Base-by-base conservation (phyloP, 306 rosid species). In the Elaeagnus macrophylla region DNA sequence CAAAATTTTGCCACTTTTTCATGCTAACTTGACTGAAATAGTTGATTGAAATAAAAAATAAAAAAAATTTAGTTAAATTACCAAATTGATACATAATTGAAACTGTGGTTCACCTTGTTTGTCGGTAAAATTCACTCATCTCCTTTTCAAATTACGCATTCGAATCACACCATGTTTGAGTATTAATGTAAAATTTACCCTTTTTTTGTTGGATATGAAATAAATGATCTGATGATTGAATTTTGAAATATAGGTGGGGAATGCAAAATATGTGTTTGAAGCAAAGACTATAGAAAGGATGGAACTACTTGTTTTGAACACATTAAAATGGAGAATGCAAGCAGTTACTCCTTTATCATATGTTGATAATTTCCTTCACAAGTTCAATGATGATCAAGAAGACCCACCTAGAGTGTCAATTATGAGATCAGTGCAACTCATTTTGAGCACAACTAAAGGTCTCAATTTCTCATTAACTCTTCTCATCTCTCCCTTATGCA, bases 261-360 rank as follows among this genome's bases (percentile, higher is more conserved):
- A 80, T 39, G 70, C 96, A 0, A 87, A 71, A 56, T 82, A 73
- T 67, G 70, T 93, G 49, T 93, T 93, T 64, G 99, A 93, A 67
- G 87, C 96, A 13, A 81, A 77, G 68, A 84, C 99, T 25, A 93
- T 93, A n/a, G 74, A 77, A 66, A 82, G 95, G 61, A 93, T 93
- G 99, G 99, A 93, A 69, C 99, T 93, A 71, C 65, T 93, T 41
- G 81, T 93, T 15, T 80, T 93, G 49, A 84, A 85, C 75, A 84
- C 96, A 49, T 71, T 93, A 68, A 76, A 71, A 48, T 93, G 99
- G 99, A 93, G 87, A 75, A 84, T 93, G 99, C 96, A 79, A 56
- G 70, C 99, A 12, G 72, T 82, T 25, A 93, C 94, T 53, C 99
- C 96, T 6, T 87, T 93, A 68, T 75, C 93, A n/a, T 93, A 78